Percentiles rank a stretch among this genome's conserved stretches.
phyloP scores from a whole-genome alignment of 1,284 basidiomycete species.

The Cutaneotrichosporon curvatum region DNA sequence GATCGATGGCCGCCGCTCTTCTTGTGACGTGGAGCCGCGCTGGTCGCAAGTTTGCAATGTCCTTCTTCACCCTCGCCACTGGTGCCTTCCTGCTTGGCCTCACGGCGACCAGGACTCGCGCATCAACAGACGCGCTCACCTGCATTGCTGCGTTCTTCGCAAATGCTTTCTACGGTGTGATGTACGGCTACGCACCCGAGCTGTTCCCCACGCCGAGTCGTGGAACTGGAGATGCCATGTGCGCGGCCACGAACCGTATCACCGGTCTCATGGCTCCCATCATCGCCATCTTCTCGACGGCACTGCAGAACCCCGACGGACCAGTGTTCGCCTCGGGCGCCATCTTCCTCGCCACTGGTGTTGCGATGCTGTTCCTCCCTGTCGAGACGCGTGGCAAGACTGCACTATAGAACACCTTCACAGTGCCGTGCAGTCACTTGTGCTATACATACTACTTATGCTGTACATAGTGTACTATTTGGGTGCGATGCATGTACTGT shows the following conservation, averaged over 20 bases:
- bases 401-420: constrained; percentile 13
- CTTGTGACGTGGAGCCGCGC: constrained; percentile 53
- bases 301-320: constrained; percentile 38
- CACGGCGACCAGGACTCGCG: constrained; percentile 53
- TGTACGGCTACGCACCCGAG: constrained; percentile 59
- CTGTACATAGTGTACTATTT: no score
- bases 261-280: constrained; percentile 49
- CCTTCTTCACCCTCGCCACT: constrained; percentile 51
- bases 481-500: no score
- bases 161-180: constrained; percentile 51
- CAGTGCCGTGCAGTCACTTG: neutral
- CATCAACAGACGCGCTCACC: constrained; percentile 53
- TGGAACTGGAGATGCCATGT: constrained; percentile 59
- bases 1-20: constrained; percentile 54
- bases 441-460: neutral
- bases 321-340: constrained; percentile 57
- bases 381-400: constrained; percentile 52
- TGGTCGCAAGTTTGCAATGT: constrained; percentile 53
- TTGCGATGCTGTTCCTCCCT: constrained; percentile 53
- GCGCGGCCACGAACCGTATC: constrained; percentile 53
- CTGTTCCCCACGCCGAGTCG: constrained; percentile 60
- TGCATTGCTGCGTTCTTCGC: constrained; percentile 53
- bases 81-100: constrained; percentile 58
- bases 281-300: constrained; percentile 25
- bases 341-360: constrained; percentile 49